These are phyloP conservation scores for Ophiostoma pallidulum DNA, from an alignment of 2,329 filamentous ascomycete genomes.

Conservation along the genomic window DNA sequence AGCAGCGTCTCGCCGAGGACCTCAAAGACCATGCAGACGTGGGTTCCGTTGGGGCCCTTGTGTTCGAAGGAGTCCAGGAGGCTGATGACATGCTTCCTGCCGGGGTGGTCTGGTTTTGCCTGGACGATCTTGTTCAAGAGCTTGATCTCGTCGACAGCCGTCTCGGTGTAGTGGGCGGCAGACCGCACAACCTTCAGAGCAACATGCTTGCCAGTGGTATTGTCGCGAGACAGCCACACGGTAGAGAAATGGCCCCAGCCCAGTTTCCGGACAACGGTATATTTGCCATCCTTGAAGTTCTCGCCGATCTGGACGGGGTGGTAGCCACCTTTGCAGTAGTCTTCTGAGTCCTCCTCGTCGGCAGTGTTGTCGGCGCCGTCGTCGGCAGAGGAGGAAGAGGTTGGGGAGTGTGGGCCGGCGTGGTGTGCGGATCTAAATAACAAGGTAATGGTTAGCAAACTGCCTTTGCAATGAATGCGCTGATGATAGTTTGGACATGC, in stretches of 20 bases:
- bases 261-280: conserved; percentile 90
- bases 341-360: conserved; percentile 97
- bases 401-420: conserved; percentile 60
- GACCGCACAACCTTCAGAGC: conserved; percentile 96
- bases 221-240: conserved; percentile 78
- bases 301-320: conserved; percentile 92
- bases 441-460: neutral
- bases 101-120: conserved; percentile 89
- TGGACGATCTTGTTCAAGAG: conserved; percentile 93
- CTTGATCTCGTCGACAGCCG: conserved; percentile 97
- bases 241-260: conserved; percentile 99
- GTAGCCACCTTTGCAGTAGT: conserved; percentile 98
- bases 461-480: neutral
- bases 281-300: conserved; percentile 95
- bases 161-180: conserved; percentile 97
- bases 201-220: conserved; percentile 82
- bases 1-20: conserved; percentile 91
- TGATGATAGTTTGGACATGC: neutral
- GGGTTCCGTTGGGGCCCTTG: conserved; percentile 89
- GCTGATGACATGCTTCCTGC: conserved; percentile 90
- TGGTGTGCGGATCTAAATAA: conserved; percentile 43
- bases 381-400: conserved; percentile 68
- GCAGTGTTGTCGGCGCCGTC: conserved; percentile 85
- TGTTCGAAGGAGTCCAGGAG: conserved; percentile 95
- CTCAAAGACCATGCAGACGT: conserved; percentile 99